Evolutionary conservation across 139 green algal genomes (phyloP), one percentile per base, ranked within the genome.

Genomic region (Pseudopediastrum boryanum): DNA sequence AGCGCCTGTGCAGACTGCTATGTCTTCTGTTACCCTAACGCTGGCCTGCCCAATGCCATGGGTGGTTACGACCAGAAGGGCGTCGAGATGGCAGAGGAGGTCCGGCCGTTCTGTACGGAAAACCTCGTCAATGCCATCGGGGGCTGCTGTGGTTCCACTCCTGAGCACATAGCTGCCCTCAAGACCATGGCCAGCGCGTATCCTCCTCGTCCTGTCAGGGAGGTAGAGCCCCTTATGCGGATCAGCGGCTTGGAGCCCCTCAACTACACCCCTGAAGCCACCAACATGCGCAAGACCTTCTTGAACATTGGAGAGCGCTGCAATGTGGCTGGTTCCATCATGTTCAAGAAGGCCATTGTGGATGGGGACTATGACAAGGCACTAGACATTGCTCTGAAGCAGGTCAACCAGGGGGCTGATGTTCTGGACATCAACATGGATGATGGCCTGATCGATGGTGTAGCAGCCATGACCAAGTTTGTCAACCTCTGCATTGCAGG

Each of bases 401-500:
- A 98, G 88, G 89, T 92, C 61, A 79, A 92, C 79, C 85, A 94
- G 73, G 92, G 92, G 9, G 95, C 95, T 0, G 72, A 99, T 72
- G 84, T 99, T 66, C 90, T 99, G 80, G 96, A 99, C 89, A 97
- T 99, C 90, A 99, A 99, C 86, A 97, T 98, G 92, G 96, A 99
- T 71, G 96, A 99, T 59, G 95, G 96, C 6, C 84, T 99, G 78
- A 97, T 99, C 48, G 96, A 98, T 10, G 96, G 93, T 48, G 93
- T 98, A 41, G 71, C 87, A 0, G 95, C 95, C 59, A 99, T 99
- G 96, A 97, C 91, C 6, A 91, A 91, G 63, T 99, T 97, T 71
- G 93, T 99, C 35, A 99, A 99, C 90, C 89, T 98, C 19, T 81
- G 75, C 62, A 74, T 81, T 36, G 85, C 83, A 97, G 63, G 95